phyloP scores from a whole-genome alignment of 345 rosid genomes.

The Firmiana major region DNA sequence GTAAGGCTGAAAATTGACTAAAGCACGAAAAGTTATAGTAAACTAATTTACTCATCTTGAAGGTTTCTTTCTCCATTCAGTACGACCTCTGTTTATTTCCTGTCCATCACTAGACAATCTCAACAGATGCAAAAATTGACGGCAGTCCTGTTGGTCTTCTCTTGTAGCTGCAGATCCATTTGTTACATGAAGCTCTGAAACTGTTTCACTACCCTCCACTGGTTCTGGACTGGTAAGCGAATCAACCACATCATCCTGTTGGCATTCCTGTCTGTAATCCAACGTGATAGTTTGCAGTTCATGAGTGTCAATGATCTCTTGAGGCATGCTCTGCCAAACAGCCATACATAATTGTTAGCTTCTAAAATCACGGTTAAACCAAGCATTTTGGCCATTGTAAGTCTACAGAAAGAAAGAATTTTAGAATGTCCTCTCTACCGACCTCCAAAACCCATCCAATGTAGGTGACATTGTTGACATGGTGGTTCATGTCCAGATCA shows the following conservation, averaged over 20 bases:
- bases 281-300: constrained; percentile 79
- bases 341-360: neutral
- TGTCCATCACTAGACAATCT: constrained; percentile 67
- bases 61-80: constrained; percentile 79
- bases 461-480: constrained; percentile 85
- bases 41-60: constrained; percentile 30
- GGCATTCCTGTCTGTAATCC: constrained; percentile 88
- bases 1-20: too few species aligned
- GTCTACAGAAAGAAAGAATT: neutral
- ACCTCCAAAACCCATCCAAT: constrained; percentile 96
- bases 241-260: constrained; percentile 74
- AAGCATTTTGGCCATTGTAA: neutral
- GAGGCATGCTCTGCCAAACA: constrained; percentile 80
- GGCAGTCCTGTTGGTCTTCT: constrained; percentile 24
- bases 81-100: constrained; percentile 80
- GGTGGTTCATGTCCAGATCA: constrained; percentile 96
- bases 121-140: constrained; percentile 64
- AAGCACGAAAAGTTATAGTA: too few species aligned
- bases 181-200: constrained; percentile 30
- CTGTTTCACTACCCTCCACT: constrained; percentile 22
- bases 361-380: neutral
- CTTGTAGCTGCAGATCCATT: constrained; percentile 48
- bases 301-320: constrained; percentile 74
- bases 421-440: constrained; percentile 10
- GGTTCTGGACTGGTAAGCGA: constrained; percentile 57